Base-by-base conservation (phyloP, 2,329 filamentous ascomycete genomes). In the Xylariaceae sp. region DNA sequence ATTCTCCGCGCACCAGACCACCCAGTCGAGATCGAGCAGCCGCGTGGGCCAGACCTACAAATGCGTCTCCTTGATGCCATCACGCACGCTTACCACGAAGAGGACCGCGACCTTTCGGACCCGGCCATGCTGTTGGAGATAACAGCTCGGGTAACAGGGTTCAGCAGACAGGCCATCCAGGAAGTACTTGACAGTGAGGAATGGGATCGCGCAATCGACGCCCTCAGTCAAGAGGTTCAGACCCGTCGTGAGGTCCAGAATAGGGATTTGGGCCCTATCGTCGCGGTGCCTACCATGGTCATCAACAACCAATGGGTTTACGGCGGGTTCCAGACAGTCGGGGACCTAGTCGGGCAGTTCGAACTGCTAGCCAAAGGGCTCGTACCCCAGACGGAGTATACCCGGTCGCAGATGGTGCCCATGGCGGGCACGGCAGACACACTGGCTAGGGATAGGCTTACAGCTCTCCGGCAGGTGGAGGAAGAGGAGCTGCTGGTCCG, bases 201-300 rank as follows among this genome's bases (percentile, higher is more conserved):
- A 72, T 62, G 67, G 66, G 63, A 59, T 66, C 44, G 23, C 19
- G 50, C 55, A n/a, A 45, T 64, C 36, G 57, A 62, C 42, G 44
- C 17, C 12, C 54, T 63, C 14, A 52, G 47, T 37, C 50, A 53
- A 14, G 54, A 60, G 22, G 58, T 59, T 20, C 48, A 55, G 29
- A 40, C 33, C 36, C 53, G 53, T 19, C 35, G 50, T 11, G 43
- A 43, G 37, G 54, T 51, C 19, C 47, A 47, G 4, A 50, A 41
- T 32, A 40, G 34, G 22, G 23, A 33, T 2, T 42, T 61, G 64
- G 68, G 72, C 43, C 44, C 47, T 6, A 67, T 91, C 42, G 73
- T 72, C 45, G 86, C 86, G 0, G 86, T 91, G 54, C 86, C 87
- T 14, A 82, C 85, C 55, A 88, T 88, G 57, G 82, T 81, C 2